Conservation (phyloP, 1,284 basidiomycete species). For the Pyrrhoderma lamaoense region DNA sequence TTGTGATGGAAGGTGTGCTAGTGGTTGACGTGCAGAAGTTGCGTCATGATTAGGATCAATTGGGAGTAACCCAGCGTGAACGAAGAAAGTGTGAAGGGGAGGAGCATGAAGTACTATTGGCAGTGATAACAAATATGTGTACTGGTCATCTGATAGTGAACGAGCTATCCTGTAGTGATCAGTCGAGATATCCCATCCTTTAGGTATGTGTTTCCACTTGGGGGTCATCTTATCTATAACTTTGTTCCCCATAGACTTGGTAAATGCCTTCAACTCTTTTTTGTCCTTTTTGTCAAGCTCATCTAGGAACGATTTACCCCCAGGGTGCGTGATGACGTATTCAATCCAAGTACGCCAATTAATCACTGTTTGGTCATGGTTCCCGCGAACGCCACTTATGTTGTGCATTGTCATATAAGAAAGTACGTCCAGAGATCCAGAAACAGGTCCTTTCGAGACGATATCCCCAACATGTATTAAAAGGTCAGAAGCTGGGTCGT, state of each 20-base stretch:
- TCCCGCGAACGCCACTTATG: conserved; percentile 76
- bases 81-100: conserved; percentile 67
- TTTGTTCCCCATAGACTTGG: conserved; percentile 30
- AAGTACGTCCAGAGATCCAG: conserved; percentile 57
- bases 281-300: conserved; percentile 33
- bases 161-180: conserved; percentile 73
- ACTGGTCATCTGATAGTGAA: conserved; percentile 51
- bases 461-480: conserved; percentile 81
- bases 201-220: conserved; percentile 41
- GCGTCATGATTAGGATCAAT: conserved; percentile 50
- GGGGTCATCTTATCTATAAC: conserved; percentile 28
- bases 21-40: conserved; percentile 53
- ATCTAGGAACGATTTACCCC: conserved; percentile 41
- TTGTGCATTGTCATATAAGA: conserved; percentile 55
- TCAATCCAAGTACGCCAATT: conserved; percentile 82
- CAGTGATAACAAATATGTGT: conserved; percentile 59
- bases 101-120: conserved; percentile 76
- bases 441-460: conserved; percentile 56
- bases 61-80: conserved; percentile 78
- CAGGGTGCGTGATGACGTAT: conserved; percentile 25
- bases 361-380: conserved; percentile 84
- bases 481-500: conserved; percentile 51
- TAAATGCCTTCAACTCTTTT: conserved; percentile 35
- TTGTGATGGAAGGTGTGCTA: conserved; percentile 46
- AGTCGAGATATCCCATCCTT: conserved; percentile 63